Conservation (phyloP, 2,329 filamentous ascomycete genomes). For the Pestalotiopsis sp. region DNA sequence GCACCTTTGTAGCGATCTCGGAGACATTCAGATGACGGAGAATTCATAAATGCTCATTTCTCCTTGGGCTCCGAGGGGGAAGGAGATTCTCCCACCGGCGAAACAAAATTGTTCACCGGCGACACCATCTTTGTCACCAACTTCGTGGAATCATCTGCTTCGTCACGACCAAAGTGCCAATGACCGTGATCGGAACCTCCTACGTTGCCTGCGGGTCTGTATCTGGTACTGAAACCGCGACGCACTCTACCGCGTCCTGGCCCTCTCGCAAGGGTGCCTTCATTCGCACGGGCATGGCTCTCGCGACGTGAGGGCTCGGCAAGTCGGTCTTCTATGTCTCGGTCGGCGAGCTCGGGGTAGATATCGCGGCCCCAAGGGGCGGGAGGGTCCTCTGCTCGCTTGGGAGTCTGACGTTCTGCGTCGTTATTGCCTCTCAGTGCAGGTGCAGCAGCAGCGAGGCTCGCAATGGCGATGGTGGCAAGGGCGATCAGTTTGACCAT, state of each 20-base stretch:
- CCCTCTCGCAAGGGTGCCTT: not conserved
- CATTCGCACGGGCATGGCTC: no score
- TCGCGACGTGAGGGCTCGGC: not conserved
- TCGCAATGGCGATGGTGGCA: not conserved
- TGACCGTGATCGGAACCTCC: not conserved
- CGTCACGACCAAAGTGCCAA: no score
- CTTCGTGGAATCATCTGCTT: no score
- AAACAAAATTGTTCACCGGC: no score
- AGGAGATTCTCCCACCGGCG: no score
- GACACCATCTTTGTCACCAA: no score
- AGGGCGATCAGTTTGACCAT: not conserved
- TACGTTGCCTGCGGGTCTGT: not conserved
- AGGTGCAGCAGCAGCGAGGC: not conserved
- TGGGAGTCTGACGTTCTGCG: not conserved
- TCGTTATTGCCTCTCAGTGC: not conserved
- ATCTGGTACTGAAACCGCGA: not conserved
- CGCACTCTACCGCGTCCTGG: no score
- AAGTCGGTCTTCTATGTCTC: not conserved
- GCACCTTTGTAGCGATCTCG: no score
- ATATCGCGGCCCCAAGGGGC: not conserved
- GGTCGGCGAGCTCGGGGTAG: not conserved
- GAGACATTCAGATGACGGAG: no score
- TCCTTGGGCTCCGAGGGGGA: no score
- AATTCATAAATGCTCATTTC: no score
- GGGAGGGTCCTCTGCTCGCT: not conserved